Conservation (phyloP, 148 eudicot species). For the Fagopyrum tataricum region DNA sequence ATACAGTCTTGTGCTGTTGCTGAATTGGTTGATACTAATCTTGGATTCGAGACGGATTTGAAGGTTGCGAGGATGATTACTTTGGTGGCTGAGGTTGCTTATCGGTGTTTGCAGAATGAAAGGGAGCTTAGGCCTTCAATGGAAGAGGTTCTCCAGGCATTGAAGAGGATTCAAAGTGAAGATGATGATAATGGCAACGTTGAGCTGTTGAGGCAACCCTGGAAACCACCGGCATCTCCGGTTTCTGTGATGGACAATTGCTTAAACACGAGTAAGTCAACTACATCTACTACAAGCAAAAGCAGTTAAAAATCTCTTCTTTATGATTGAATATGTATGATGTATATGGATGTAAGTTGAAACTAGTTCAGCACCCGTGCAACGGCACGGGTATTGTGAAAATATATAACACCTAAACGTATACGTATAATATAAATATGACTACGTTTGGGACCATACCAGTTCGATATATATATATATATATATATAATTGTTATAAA, state of each 20-base stretch:
- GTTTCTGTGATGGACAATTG: conserved; percentile 21
- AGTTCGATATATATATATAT: too few species aligned
- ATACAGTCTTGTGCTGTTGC: conserved; percentile 25
- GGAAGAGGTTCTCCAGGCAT: conserved; percentile 31
- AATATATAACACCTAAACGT: too few species aligned
- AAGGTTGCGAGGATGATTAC: conserved; percentile 31
- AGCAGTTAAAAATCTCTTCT: neutral
- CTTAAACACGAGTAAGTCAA: conserved; percentile 15
- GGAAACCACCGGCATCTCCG: conserved; percentile 19
- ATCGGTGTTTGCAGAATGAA: conserved; percentile 37
- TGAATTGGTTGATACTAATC: conserved; percentile 35
- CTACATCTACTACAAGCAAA: conserved; percentile 17
- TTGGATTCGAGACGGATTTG: conserved; percentile 30
- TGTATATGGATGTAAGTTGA: neutral
- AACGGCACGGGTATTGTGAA: too few species aligned
- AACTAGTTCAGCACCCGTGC: too few species aligned
- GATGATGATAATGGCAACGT: conserved; percentile 19
- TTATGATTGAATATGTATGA: conserved; percentile 4
- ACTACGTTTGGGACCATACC: too few species aligned
- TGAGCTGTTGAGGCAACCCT: conserved; percentile 19
- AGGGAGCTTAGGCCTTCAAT: conserved; percentile 49
- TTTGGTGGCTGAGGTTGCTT: conserved; percentile 42
- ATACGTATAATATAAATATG: too few species aligned
- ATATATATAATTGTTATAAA: too few species aligned
- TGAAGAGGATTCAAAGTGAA: conserved; percentile 22